Conservation (phyloP, 2,329 filamentous ascomycete genomes). For the Fusarium palustre region DNA sequence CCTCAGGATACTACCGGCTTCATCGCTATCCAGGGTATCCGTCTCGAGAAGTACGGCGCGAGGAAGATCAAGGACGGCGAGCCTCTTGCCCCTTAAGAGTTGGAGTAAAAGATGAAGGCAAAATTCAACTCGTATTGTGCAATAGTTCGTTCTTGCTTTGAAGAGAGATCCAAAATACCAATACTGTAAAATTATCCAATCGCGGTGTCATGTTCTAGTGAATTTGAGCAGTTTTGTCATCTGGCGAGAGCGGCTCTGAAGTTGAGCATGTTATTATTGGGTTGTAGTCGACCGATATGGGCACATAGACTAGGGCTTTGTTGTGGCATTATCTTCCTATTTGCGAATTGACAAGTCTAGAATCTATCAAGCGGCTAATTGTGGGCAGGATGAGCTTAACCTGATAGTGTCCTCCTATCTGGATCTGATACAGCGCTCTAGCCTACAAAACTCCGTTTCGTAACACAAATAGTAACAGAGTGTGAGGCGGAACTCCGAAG, state of each 20-base stretch:
- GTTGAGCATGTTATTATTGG: no score
- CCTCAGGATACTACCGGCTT: conserved; percentile 76
- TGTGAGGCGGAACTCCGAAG: neutral
- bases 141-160: neutral
- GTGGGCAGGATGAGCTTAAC: neutral
- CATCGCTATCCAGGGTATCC: conserved; percentile 58
- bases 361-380: neutral
- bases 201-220: neutral
- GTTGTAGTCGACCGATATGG: no score
- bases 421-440: neutral
- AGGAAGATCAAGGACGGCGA: conserved; percentile 52
- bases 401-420: neutral
- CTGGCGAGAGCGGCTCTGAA: no score
- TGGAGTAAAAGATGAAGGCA: neutral
- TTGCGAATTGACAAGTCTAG: neutral
- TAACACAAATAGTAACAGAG: neutral
- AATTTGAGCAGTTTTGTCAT: neutral
- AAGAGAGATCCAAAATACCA: neutral
- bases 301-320: no score
- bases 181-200: neutral
- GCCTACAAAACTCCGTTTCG: neutral
- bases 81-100: conserved; percentile 50
- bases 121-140: neutral
- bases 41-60: conserved; percentile 60
- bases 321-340: neutral